Base-by-base conservation (phyloP, 192 early-diverging fungal species). In the Podila clonocystis region DNA sequence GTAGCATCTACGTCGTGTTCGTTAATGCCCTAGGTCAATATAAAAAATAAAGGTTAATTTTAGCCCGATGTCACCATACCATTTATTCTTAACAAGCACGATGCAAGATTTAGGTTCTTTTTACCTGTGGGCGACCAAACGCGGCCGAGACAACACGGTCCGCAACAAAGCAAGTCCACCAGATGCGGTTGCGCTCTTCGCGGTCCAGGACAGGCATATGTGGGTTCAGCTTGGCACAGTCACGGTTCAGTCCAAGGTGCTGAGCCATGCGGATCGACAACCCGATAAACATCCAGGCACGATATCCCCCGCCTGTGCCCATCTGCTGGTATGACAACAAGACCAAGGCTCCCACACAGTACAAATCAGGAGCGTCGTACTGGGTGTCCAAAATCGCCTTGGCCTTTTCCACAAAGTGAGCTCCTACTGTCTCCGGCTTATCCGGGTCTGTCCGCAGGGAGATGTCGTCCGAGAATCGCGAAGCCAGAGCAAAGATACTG, bases 141-240 rank as follows among this genome's bases (percentile, higher is more conserved):
- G 70, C 9, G 29, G 70, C 77, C n/a, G 77, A 80, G 29, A 80
- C 86, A 83, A 69, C 78, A 31, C 91, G 87, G 71, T 95, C 94
- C 30, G 92, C 85, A 28, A 93, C 88, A 63, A 92, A 95, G 66
- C 92, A 93, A n/a, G 89, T 85, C 94, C 94, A 95, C 88, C 92
- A 95, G 6, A 91, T 90, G 9, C 92, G 89, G 65, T 89, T 90
- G 34, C 92, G 86, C 19, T 84, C 84, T 73, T 90, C 89, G 17
- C 74, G 77, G 66, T 90, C 87, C 17, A 80, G 61, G 1, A 31
- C 31, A 17, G 77, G 77, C 58, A 82, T 82, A 17, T 82, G 60
- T 11, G 86, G 73, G 67, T 85, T 82, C 79, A 84, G 82, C 26
- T 88, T 86, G 33, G 82, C 82, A 59, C 83, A 87, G 61, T 93